Evolutionary conservation across 495 filamentous ascomycete genomes (phyloP), one percentile per base, ranked within the genome.

Genomic region (Hyphodiscus hymeniophilus): DNA sequence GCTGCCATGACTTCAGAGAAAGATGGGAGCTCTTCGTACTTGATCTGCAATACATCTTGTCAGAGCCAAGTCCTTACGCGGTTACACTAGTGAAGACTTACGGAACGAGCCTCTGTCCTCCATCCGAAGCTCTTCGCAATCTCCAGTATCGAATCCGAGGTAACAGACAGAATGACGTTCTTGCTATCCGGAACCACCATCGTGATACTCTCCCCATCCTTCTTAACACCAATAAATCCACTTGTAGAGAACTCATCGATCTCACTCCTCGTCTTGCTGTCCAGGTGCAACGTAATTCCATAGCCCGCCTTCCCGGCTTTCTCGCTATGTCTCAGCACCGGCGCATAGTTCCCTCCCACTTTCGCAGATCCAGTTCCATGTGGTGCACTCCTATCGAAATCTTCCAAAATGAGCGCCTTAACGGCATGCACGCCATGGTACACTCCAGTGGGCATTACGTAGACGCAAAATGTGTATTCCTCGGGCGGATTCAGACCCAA

Each of bases 211-310:
- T 69, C 73, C 0, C 75, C 73, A 1, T 78, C 67, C 33, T 77
- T 74, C 52, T 75, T 68, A 5, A 83, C 82, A 0, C 86, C 89
- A 45, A 94, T 79, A 51, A 95, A 94, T 1, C 85, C 89, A 28
- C 78, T 83, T 0, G 89, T 95, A 41, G 82, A 88, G 52, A 95
- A 95, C 68, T 95, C 89, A 54, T 95, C 89, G 35, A 95, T 74
- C 64, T 84, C 85, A 18, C 74, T 81, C 48, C 87, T 74, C 11
- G 76, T 83, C 63, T 78, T 77, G 58, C 85, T 90, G 58, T 95
- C 89, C 36, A 94, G 66, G 60, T 95, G 89, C 52, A 95, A 68
- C 8, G 89, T 94, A 52, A 95, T 94, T 4, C 84, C 86, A 57
- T 76, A 94, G 2, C 89, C 88, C 33, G 82, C 78, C 3, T 66